phyloP scores from a whole-genome alignment of 2,329 filamentous ascomycete genomes.

The Tolypocladium sp. region DNA sequence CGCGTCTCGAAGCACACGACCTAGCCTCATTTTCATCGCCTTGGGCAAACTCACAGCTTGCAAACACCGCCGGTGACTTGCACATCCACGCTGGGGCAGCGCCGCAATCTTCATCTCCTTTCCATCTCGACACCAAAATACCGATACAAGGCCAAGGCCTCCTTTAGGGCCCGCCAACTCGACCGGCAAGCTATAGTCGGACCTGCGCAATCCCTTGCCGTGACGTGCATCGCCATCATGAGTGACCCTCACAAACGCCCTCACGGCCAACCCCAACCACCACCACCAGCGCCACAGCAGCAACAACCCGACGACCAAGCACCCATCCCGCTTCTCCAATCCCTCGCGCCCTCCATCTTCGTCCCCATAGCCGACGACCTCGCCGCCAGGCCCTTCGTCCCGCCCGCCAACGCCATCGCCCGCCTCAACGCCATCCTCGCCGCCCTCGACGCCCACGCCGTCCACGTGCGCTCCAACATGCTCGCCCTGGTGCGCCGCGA shows the following conservation, averaged over 20 bases:
- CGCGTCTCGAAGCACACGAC: background rate
- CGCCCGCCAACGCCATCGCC: conserved; percentile 7
- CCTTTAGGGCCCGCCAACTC: background rate
- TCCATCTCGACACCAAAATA: background rate
- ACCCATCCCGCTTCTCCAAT: conserved; percentile 9
- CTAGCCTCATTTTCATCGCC: background rate
- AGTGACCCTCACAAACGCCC: background rate
- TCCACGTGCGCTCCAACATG: conserved; percentile 20
- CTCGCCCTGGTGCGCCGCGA: conserved; percentile 19
- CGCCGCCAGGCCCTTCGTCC: conserved; percentile 6
- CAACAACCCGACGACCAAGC: background rate
- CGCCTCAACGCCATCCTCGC: conserved; percentile 12
- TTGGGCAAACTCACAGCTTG: background rate
- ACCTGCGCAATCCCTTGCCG: background rate
- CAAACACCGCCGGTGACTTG: background rate
- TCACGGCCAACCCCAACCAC: background rate
- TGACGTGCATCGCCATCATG: background rate
- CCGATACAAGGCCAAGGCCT: background rate
- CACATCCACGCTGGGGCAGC: background rate
- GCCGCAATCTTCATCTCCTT: background rate
- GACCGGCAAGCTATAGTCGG: background rate
- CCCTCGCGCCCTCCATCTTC: conserved; percentile 22
- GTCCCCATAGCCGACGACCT: conserved; percentile 18
- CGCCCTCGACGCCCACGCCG: conserved; percentile 14
- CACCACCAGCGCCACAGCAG: background rate